Conservation (phyloP, 2,329 filamentous ascomycete species). For the Arthrobotrys iridis region DNA sequence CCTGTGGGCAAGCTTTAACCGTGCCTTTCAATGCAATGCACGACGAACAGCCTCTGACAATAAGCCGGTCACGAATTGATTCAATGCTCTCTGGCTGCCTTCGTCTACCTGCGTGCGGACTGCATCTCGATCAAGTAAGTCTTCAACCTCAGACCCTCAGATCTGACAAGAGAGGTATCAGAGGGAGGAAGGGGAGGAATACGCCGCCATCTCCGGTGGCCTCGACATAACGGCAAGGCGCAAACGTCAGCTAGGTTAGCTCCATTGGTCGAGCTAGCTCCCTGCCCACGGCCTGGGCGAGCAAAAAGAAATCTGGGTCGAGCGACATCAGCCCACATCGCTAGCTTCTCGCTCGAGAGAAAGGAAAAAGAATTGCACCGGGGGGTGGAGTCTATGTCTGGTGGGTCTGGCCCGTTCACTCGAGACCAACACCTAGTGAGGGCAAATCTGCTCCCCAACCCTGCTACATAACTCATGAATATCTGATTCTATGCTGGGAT, state of each 20-base stretch:
- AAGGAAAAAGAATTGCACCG: background rate
- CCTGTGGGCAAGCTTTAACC: slow-evolving; percentile 20
- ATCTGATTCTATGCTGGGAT: slow-evolving; percentile 39
- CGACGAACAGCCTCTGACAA: slow-evolving; percentile 18
- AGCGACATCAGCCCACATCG: slow-evolving; percentile 10
- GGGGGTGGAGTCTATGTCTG: slow-evolving; percentile 11
- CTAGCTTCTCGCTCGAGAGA: background rate
- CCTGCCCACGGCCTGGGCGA: background rate
- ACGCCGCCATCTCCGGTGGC: slow-evolving; percentile 1
- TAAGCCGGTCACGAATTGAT: slow-evolving; percentile 24
- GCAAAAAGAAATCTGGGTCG: slow-evolving; percentile 5
- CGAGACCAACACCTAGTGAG: background rate
- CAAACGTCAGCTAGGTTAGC: no score
- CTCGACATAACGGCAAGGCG: slow-evolving; percentile 21
- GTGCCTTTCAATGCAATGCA: slow-evolving; percentile 22
- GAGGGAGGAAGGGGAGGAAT: background rate
- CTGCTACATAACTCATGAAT: slow-evolving; percentile 15
- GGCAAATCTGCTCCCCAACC: slow-evolving; percentile 6
- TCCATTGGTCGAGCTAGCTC: background rate
- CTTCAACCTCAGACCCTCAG: background rate
- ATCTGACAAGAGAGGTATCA: background rate
- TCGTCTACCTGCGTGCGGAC: slow-evolving; percentile 6
- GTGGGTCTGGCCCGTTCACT: slow-evolving; percentile 26
- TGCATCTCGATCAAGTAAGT: slow-evolving; percentile 39
- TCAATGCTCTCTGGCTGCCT: slow-evolving; percentile 16